Evolutionary conservation across 1,139 yeast genomes (phyloP).

Genomic region (Pichia sp.): DNA sequence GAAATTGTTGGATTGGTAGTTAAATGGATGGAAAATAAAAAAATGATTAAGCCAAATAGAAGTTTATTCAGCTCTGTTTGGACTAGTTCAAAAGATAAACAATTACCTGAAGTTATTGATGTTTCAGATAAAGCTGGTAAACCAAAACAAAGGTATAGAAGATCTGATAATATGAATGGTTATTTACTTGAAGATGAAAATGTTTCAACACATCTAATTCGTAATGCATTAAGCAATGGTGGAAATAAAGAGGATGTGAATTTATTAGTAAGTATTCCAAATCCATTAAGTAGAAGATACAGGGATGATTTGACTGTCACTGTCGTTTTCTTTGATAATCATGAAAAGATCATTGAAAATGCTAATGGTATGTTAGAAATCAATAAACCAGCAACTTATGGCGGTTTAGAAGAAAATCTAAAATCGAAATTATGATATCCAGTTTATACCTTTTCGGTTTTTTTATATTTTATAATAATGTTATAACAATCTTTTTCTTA

Average conservation of each 20-base stretch:
- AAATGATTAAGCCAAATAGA: slow-evolving; percentile 49
- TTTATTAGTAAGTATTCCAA: slow-evolving; percentile 87
- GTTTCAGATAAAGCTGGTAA: slow-evolving; percentile 49
- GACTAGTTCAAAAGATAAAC: slow-evolving; percentile 41
- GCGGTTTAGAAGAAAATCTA: slow-evolving; percentile 43
- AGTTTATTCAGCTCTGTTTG: slow-evolving; percentile 33
- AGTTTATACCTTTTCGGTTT: too few species aligned
- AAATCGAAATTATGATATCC: slow-evolving; percentile 40
- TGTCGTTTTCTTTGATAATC: slow-evolving; percentile 72
- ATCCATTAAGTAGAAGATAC: slow-evolving; percentile 84
- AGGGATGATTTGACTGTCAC: slow-evolving; percentile 96
- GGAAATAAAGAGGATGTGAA: slow-evolving; percentile 83
- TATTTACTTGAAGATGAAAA: slow-evolving; percentile 72
- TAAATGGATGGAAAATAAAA: slow-evolving; percentile 83
- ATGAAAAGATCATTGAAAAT: slow-evolving; percentile 41
- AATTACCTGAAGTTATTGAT: slow-evolving; percentile 58
- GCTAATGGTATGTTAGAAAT: slow-evolving; percentile 47
- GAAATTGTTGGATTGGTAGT: slow-evolving; percentile 91
- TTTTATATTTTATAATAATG: too few species aligned
- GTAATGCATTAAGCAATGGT: slow-evolving; percentile 89
- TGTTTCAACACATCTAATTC: slow-evolving; percentile 85
- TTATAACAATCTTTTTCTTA: too few species aligned
- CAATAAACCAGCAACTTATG: slow-evolving; percentile 48
- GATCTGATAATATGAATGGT: slow-evolving; percentile 35
- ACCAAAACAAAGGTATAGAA: slow-evolving; percentile 54